A percentile compares a stretch with the other conserved stretches of the same genome.
Conservation (phyloP, 148 eudicot species). For the Silene uniflora region DNA sequence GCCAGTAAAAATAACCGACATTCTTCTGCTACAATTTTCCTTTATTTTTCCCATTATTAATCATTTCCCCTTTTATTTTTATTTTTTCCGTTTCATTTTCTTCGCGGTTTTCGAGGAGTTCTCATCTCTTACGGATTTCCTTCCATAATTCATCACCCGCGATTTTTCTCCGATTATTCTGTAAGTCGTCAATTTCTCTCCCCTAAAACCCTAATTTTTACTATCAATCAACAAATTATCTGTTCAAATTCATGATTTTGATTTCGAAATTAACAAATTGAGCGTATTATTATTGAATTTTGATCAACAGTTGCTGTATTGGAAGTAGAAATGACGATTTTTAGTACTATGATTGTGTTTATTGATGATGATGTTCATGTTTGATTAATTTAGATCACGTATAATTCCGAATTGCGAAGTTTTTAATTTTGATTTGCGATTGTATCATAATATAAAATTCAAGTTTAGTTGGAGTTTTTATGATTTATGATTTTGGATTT, state of each 20-base stretch:
- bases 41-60: neutral
- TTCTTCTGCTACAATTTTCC: neutral
- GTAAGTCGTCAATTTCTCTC: constrained; percentile 8
- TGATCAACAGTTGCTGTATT: too few species aligned
- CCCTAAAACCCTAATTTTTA: neutral
- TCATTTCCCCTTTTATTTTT: neutral
- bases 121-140: neutral
- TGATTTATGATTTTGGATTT: neutral
- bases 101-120: constrained; percentile 12
- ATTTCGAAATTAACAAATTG: neutral
- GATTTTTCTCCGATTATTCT: neutral
- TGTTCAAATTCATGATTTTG: neutral
- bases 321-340: neutral
- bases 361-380: neutral
- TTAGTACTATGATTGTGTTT: neutral
- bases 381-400: neutral
- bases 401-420: neutral
- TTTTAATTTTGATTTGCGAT: neutral
- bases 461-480: neutral
- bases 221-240: neutral
- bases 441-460: neutral
- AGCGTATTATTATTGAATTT: neutral
- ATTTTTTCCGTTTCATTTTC: neutral
- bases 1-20: neutral
- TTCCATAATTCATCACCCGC: neutral